These are phyloP conservation scores for Alternaria postmessia DNA, from an alignment of 2,329 filamentous ascomycete species.

Conservation along the genomic window DNA sequence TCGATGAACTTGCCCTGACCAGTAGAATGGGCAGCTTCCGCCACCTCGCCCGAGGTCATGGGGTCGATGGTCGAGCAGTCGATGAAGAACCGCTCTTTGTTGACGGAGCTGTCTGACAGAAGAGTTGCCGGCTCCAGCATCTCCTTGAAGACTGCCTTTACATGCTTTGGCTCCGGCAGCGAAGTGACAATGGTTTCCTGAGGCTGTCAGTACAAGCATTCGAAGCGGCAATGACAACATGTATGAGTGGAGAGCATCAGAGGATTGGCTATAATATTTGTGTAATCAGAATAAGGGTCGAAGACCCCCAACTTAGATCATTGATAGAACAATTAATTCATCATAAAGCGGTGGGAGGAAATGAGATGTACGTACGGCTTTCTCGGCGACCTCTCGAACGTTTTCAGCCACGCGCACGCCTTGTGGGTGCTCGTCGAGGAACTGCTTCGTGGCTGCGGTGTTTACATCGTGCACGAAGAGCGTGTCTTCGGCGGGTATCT, in stretches of 20 bases:
- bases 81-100: slow-evolving; percentile 79
- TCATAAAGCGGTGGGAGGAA: slow-evolving; percentile 50
- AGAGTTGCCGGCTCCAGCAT: slow-evolving; percentile 71
- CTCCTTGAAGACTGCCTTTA: slow-evolving; percentile 79
- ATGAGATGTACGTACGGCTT: slow-evolving; percentile 65
- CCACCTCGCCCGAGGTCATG: slow-evolving; percentile 79
- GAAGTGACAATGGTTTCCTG: slow-evolving; percentile 89
- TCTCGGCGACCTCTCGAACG: slow-evolving; percentile 70
- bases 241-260: slow-evolving; percentile 58
- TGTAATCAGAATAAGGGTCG: slow-evolving; percentile 68
- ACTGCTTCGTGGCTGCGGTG: slow-evolving; percentile 61
- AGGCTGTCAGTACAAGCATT: slow-evolving; percentile 29
- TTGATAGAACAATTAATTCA: slow-evolving; percentile 63
- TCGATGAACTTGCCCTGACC: slow-evolving; percentile 83
- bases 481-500: slow-evolving; percentile 69
- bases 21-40: slow-evolving; percentile 71
- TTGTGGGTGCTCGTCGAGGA: slow-evolving; percentile 63
- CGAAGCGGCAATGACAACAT: slow-evolving; percentile 10
- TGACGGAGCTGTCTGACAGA: slow-evolving; percentile 56
- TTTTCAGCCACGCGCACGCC: slow-evolving; percentile 64
- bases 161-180: slow-evolving; percentile 87
- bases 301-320: slow-evolving; percentile 78
- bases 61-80: slow-evolving; percentile 98
- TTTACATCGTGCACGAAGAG: slow-evolving; percentile 74
- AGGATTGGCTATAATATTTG: slow-evolving; percentile 76